These are phyloP conservation scores for Paraconiothyrium sp. DNA, from an alignment of 2,329 filamentous ascomycete species.

Conservation along the genomic window DNA sequence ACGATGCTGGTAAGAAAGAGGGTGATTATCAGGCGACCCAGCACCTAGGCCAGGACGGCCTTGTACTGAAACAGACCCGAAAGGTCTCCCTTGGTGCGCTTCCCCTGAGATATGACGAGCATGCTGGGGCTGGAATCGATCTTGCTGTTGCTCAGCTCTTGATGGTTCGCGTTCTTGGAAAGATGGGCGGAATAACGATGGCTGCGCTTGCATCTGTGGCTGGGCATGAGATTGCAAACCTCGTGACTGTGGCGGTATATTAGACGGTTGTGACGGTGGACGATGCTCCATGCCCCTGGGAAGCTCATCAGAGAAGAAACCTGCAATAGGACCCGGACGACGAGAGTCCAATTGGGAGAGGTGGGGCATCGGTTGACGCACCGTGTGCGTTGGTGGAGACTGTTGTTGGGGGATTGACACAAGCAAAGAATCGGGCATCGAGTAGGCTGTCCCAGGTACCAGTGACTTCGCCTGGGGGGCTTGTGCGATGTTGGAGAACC, in stretches of 20 bases:
- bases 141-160: slow-evolving; percentile 41
- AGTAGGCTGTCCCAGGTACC: slow-evolving; percentile 32
- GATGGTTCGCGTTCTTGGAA: slow-evolving; percentile 40
- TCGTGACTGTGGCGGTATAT: slow-evolving; percentile 31
- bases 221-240: slow-evolving; percentile 40
- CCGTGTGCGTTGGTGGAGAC: slow-evolving; percentile 39
- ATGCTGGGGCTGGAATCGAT: slow-evolving; percentile 41
- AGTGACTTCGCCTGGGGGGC: slow-evolving; percentile 42
- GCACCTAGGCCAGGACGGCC: slow-evolving; percentile 36
- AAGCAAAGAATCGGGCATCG: slow-evolving; percentile 39
- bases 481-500: slow-evolving; percentile 46
- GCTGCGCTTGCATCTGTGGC: slow-evolving; percentile 39
- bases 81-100: slow-evolving; percentile 37
- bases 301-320: slow-evolving; percentile 49
- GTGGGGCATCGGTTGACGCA: slow-evolving; percentile 38
- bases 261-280: slow-evolving; percentile 39
- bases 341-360: slow-evolving; percentile 41
- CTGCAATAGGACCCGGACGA: slow-evolving; percentile 42
- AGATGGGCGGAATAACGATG: slow-evolving; percentile 35
- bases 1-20: slow-evolving; percentile 41
- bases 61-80: slow-evolving; percentile 33
- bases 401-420: slow-evolving; percentile 37
- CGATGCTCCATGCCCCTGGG: slow-evolving; percentile 40
- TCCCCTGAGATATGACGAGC: slow-evolving; percentile 45
- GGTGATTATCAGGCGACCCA: slow-evolving; percentile 44